Evolutionary conservation across 2,329 filamentous ascomycete species (phyloP), one percentile per base, ranked within the genome.

Genomic region (Epichloe bromicola): DNA sequence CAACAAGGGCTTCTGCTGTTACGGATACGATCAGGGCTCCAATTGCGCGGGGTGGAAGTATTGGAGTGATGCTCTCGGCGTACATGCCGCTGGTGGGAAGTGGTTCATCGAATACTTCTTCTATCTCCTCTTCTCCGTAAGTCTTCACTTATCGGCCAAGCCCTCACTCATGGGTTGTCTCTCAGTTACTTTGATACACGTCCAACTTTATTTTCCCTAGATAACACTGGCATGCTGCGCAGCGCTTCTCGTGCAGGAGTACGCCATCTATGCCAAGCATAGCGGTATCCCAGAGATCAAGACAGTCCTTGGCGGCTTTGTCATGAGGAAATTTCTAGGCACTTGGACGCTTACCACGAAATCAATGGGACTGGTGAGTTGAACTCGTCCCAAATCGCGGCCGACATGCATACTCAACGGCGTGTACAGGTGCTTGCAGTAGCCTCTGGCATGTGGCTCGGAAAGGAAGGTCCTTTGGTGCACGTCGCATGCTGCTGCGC

Each of bases 201-300:
- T 12, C 23, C 40, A 34, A 46, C 41, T 44, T 20, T 14, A 4
- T 40, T 11, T 11, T 30, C 15, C 15, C n/a, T 46, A 90, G 85
- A 74, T 91, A 10, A 60, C 85, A 7, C 91, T 95, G 62, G 90
- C 91, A 26, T 74, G 81, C 38, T 80, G 77, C 52, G 88, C 93
- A 10, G 87, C 85, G 49, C 64, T 90, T 49, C 71, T 97, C 50
- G 90, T 97, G 14, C 81, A 85, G 59, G 80, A 85, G 59, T 97
- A 90, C 67, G 88, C 88, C 23, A 74, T 86, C 5, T 88, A 95
- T 67, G 91, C 91, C 46, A 91, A 86, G 64, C 91, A 97, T 63
- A 95, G 88, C 64, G 91, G 91, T 68, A 96, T 98, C 59, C 89
- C 91, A 5, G 91, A 98, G 72, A 94, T 98, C 69, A 98, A 98